Percentiles rank a stretch among this genome's conserved stretches.
Evolutionary conservation across 257 asterid species (phyloP).

Genomic region (Galeopsis tetrahit): DNA sequence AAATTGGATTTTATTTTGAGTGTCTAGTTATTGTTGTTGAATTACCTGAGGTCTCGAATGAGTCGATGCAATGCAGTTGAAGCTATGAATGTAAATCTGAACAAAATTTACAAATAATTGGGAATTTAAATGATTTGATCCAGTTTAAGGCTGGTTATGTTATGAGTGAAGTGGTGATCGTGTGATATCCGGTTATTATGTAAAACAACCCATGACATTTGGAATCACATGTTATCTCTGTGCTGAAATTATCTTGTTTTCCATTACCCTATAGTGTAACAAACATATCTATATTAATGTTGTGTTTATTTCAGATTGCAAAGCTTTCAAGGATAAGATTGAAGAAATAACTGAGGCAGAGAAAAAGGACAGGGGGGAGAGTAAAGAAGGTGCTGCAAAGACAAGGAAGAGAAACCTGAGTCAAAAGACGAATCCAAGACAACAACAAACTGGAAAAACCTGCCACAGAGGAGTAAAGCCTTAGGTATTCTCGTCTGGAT

Average conservation of each 20-base stretch:
- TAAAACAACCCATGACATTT: neutral
- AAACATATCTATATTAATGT: conserved; percentile 3
- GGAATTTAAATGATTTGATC: conserved; percentile 16
- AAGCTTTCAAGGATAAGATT: conserved; percentile 63
- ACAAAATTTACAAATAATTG: neutral
- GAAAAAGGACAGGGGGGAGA: conserved; percentile 40
- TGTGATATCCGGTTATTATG: neutral
- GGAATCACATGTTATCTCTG: neutral
- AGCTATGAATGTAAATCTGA: neutral
- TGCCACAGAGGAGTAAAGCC: conserved; percentile 44
- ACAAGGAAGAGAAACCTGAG: conserved; percentile 58
- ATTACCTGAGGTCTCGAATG: neutral
- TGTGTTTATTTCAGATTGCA: conserved; percentile 58
- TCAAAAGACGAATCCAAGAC: conserved; percentile 35
- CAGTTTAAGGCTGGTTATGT: conserved; percentile 3
- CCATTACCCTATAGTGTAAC: neutral
- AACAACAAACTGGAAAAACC: conserved; percentile 40
- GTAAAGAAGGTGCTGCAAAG: conserved; percentile 55
- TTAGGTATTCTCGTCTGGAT: conserved; percentile 29
- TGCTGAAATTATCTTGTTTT: neutral
- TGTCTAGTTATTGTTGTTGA: neutral
- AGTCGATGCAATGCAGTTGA: neutral
- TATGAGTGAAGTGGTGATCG: neutral
- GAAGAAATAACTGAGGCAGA: conserved; percentile 66
- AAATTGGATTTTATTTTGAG: neutral